These are phyloP conservation scores for Globisporangium perplexum DNA, from an alignment of 352 stramenopile genomes.

Conservation along the genomic window DNA sequence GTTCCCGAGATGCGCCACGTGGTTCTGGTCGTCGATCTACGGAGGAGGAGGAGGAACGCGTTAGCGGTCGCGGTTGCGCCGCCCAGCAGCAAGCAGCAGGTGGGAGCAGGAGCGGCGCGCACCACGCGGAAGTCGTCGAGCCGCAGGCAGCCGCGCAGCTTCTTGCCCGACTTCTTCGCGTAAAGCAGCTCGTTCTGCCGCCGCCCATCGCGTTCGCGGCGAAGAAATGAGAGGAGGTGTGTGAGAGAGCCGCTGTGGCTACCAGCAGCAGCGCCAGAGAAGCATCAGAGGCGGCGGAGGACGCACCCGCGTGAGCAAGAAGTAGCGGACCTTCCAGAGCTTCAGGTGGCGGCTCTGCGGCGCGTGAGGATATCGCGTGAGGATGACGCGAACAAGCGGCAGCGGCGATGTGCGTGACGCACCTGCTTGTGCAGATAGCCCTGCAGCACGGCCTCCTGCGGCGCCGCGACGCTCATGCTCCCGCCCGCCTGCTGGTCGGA, in stretches of 20 bases:
- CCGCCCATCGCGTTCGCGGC: neutral
- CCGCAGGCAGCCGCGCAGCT: conserved; percentile 35
- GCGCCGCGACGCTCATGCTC: conserved; percentile 41
- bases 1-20: conserved; percentile 64
- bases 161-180: conserved; percentile 80
- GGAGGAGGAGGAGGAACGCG: neutral
- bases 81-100: neutral
- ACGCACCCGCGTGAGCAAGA: conserved; percentile 65
- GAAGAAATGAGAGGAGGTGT: neutral
- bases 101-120: conserved; percentile 15
- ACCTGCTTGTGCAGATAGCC: conserved; percentile 86
- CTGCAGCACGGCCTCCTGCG: conserved; percentile 54
- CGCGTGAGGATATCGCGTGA: neutral
- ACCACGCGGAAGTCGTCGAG: conserved; percentile 65
- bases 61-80: neutral
- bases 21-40: conserved; percentile 83
- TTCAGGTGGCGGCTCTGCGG: conserved; percentile 81
- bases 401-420: neutral
- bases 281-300: neutral
- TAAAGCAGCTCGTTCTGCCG: conserved; percentile 67
- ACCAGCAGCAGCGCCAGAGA: neutral
- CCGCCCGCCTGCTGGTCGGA: too few species aligned
- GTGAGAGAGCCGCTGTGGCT: neutral
- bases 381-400: neutral
- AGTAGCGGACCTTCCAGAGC: conserved; percentile 86